phyloP scores from a whole-genome alignment of 305 asterid genomes.

The Plantago coronopus region DNA sequence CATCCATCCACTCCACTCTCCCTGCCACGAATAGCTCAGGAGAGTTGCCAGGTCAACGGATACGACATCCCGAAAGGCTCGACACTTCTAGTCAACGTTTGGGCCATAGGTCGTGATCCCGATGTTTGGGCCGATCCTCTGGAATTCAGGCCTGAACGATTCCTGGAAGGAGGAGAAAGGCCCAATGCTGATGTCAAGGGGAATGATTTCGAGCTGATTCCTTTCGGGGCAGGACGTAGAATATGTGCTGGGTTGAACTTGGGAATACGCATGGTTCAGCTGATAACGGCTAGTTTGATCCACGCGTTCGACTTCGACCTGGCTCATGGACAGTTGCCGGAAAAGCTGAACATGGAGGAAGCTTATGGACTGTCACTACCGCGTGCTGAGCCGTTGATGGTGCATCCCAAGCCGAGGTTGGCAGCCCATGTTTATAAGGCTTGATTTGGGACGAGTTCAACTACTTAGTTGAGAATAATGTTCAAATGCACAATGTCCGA shows the following conservation, averaged over 20 bases:
- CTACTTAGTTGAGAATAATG: background rate
- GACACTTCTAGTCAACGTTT: constrained; percentile 56
- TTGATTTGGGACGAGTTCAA: background rate
- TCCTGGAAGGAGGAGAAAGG: constrained; percentile 52
- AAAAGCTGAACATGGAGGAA: constrained; percentile 61
- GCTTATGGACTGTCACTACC: constrained; percentile 65
- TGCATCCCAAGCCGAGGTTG: constrained; percentile 56
- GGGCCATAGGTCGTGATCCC: constrained; percentile 82
- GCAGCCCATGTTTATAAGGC: constrained; percentile 37
- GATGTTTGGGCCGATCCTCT: constrained; percentile 52
- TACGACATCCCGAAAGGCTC: constrained; percentile 65
- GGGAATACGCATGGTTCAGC: constrained; percentile 66
- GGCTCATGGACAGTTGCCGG: constrained; percentile 33
- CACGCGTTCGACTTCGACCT: constrained; percentile 61
- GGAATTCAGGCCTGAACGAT: constrained; percentile 50
- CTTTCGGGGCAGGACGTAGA: constrained; percentile 78
- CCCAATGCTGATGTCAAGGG: constrained; percentile 52
- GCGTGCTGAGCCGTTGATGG: constrained; percentile 49
- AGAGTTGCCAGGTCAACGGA: constrained; percentile 58
- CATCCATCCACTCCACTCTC: constrained; percentile 85
- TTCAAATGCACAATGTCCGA: background rate
- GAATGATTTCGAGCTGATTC: constrained; percentile 62
- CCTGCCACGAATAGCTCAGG: constrained; percentile 55
- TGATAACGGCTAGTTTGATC: constrained; percentile 54
- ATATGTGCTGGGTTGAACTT: constrained; percentile 63